A percentile compares a stretch with the other conserved stretches of the same genome.
Conservation (phyloP, 345 rosid genomes). For the Crucihimalaya himalaica region DNA sequence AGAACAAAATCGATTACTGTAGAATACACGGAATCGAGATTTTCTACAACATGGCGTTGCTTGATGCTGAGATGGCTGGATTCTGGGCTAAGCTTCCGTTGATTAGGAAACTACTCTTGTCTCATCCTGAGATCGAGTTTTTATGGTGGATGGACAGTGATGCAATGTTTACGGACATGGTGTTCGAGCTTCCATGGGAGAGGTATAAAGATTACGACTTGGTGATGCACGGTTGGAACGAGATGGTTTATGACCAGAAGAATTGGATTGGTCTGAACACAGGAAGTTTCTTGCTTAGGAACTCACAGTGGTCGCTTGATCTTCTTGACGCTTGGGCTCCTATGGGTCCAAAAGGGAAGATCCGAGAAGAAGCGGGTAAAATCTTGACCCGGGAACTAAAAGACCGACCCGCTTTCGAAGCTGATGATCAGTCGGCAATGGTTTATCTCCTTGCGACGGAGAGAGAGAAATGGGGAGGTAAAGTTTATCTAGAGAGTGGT, state of each 20-base stretch:
- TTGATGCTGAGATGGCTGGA: constrained; percentile 78
- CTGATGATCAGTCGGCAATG: constrained; percentile 77
- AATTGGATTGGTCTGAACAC: constrained; percentile 75
- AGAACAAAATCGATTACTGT: constrained; percentile 82
- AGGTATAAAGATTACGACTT: constrained; percentile 62
- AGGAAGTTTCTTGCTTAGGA: constrained; percentile 67
- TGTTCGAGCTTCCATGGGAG: constrained; percentile 80
- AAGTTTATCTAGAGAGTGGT: constrained; percentile 68
- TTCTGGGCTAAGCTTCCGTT: constrained; percentile 76
- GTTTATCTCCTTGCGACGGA: constrained; percentile 64
- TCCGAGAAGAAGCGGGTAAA: constrained; percentile 68
- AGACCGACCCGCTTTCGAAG: constrained; percentile 65
- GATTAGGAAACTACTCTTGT: constrained; percentile 58
- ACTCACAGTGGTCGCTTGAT: constrained; percentile 68
- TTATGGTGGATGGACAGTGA: constrained; percentile 90
- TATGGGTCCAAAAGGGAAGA: constrained; percentile 69
- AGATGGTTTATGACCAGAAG: constrained; percentile 68
- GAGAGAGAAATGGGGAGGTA: constrained; percentile 64
- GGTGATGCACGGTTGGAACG: constrained; percentile 79
- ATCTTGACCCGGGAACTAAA: constrained; percentile 59
- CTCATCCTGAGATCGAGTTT: constrained; percentile 75
- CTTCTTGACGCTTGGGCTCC: constrained; percentile 76
- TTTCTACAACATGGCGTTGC: constrained; percentile 70
- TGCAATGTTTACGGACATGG: constrained; percentile 80
- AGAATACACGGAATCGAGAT: constrained; percentile 71